A percentile compares a stretch with the other conserved stretches of the same genome.
Evolutionary conservation across 768 basidiomycete species (phyloP).

Genomic region (Basidioascus undulatus): DNA sequence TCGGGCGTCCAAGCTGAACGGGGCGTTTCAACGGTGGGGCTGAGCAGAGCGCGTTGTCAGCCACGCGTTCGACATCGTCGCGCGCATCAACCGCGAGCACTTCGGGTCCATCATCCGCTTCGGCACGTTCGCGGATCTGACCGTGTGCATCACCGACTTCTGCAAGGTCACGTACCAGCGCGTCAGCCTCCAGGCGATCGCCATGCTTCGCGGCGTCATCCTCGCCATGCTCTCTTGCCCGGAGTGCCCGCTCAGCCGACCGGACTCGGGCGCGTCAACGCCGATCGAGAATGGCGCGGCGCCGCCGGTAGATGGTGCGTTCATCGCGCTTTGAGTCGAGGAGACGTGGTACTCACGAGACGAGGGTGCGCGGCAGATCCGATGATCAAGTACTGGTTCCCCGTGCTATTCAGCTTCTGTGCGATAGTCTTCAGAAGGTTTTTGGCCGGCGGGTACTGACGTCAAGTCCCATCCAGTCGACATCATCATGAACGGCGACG

Average conservation of each 20-base stretch:
- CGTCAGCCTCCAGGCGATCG: constrained; percentile 83
- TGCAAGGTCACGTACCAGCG: constrained; percentile 99
- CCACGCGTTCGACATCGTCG: constrained; percentile 90
- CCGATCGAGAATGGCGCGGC: constrained; percentile 21
- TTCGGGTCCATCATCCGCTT: constrained; percentile 75
- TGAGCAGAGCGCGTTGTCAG: constrained; percentile 75
- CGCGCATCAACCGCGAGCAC: constrained; percentile 67
- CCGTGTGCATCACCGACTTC: constrained; percentile 94
- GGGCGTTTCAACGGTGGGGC: constrained; percentile 2
- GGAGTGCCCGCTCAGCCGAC: constrained; percentile 25
- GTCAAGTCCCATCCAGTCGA: too few species aligned
- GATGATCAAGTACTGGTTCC: constrained; percentile 95
- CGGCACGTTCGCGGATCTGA: constrained; percentile 85
- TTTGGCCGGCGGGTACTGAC: too few species aligned
- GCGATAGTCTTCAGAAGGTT: too few species aligned
- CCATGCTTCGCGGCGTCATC: constrained; percentile 81
- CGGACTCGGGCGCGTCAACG: constrained; percentile 13
- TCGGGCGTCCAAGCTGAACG: background rate
- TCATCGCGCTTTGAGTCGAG: too few species aligned
- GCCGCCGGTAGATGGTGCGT: constrained; percentile 23
- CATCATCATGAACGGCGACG: constrained; percentile 98
- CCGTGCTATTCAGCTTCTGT: constrained; percentile 91
- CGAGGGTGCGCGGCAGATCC: constrained; percentile 18
- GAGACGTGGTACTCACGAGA: constrained; percentile 6
- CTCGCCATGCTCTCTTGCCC: constrained; percentile 70